phyloP scores from a whole-genome alignment of 768 basidiomycete species.

The Xanthoconium stramineum region DNA sequence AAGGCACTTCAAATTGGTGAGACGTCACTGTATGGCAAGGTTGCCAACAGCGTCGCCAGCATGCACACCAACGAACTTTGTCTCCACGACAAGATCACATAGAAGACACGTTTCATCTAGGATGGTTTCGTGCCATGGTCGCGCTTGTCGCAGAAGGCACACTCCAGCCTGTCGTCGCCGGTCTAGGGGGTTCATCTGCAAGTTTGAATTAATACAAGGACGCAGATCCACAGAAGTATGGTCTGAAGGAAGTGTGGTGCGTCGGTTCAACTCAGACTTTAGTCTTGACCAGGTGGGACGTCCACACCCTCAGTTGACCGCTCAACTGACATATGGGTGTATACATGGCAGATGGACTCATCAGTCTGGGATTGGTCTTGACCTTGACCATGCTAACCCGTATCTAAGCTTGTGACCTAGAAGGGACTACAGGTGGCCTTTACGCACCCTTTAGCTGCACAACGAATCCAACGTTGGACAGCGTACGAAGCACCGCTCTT shows the following conservation, averaged over 20 bases:
- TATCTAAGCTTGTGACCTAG: conserved; percentile 75
- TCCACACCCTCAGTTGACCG: conserved; percentile 95
- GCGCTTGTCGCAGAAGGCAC: conserved; percentile 94
- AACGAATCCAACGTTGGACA: conserved; percentile 24
- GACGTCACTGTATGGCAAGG: conserved; percentile 68
- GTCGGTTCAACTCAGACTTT: conserved; percentile 58
- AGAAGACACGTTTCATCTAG: conserved; percentile 91
- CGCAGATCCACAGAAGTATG: conserved; percentile 88
- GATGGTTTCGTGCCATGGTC: conserved; percentile 87
- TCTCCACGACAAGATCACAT: conserved; percentile 69
- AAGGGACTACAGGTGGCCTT: conserved; percentile 80
- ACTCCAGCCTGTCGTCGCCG: conserved; percentile 86
- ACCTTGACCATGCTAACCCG: conserved; percentile 92
- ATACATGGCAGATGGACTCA: conserved; percentile 91
- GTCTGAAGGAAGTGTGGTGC: conserved; percentile 97
- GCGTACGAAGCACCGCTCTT: conserved; percentile 96
- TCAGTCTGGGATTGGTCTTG: conserved; percentile 90
- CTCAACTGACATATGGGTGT: conserved; percentile 83
- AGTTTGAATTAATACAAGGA: conserved; percentile 68
- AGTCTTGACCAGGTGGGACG: conserved; percentile 67
- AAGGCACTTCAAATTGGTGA: no score
- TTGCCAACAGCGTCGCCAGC: conserved; percentile 44
- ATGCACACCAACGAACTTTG: conserved; percentile 95
- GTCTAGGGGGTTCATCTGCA: conserved; percentile 72
- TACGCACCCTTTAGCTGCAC: not conserved